Conservation (phyloP, 129 eudicot genomes). For the Flaveria sonorensis region DNA sequence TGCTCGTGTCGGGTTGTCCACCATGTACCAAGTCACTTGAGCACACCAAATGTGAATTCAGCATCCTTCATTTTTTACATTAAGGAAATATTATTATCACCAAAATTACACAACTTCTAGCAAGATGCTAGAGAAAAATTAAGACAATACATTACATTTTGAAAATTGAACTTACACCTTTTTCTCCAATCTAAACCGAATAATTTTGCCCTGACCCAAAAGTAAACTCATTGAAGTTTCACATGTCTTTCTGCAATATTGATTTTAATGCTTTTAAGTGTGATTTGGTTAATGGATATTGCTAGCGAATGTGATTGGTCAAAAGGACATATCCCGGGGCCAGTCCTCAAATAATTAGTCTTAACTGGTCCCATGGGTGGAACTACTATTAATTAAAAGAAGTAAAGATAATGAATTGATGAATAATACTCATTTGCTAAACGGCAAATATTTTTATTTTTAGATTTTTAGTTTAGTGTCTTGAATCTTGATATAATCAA, state of each 20-base stretch:
- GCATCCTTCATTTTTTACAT: no score
- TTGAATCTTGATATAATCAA: neutral
- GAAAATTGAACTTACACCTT: no score
- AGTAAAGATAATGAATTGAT: neutral
- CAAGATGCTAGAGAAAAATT: no score
- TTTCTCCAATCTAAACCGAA: no score
- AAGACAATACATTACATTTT: no score
- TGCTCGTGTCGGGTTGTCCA: no score
- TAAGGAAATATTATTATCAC: no score
- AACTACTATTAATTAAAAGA: neutral
- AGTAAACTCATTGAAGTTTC: neutral
- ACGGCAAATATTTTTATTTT: neutral
- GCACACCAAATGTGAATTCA: no score
- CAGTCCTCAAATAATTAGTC: slow-evolving; percentile 11
- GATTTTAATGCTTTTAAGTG: slow-evolving; percentile 16
- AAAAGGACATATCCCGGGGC: slow-evolving; percentile 19
- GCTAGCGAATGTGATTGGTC: slow-evolving; percentile 25
- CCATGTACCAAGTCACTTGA: no score
- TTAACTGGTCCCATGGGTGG: slow-evolving; percentile 19
- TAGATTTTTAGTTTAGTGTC: neutral
- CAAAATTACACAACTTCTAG: no score
- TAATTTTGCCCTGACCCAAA: no score
- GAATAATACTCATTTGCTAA: neutral
- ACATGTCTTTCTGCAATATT: slow-evolving; percentile 31
- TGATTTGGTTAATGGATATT: slow-evolving; percentile 9